Evolutionary conservation across 768 basidiomycete genomes (phyloP).

Genomic region (Boletus subcaerulescens): DNA sequence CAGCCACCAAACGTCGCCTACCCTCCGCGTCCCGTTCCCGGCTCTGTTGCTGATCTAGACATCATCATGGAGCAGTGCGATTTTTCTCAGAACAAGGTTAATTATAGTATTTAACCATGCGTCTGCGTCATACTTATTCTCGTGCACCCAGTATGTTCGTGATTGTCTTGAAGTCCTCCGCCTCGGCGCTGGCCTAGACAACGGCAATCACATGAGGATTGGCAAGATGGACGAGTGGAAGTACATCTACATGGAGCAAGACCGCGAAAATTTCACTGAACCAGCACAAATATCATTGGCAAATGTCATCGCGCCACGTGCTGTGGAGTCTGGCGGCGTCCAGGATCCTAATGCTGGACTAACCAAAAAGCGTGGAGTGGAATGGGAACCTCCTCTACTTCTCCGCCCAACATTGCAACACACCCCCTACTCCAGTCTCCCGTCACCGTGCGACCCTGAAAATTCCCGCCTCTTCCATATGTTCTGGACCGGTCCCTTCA

Average conservation of each 20-base stretch:
- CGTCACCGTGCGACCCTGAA: constrained; percentile 74
- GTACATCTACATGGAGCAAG: constrained; percentile 79
- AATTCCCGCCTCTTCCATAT: constrained; percentile 93
- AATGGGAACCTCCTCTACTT: constrained; percentile 54
- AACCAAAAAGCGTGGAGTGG: constrained; percentile 53
- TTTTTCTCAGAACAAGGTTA: constrained; percentile 75
- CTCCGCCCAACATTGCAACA: constrained; percentile 52
- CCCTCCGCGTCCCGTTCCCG: constrained; percentile 82
- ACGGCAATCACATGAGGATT: constrained; percentile 68
- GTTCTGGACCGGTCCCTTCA: constrained; percentile 99
- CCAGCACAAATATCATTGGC: constrained; percentile 31
- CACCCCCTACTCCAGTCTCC: constrained; percentile 53
- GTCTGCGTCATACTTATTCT: constrained; percentile 10
- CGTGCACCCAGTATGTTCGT: constrained; percentile 73
- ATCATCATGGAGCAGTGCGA: constrained; percentile 90
- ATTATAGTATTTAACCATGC: not conserved
- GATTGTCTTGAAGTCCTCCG: constrained; percentile 95
- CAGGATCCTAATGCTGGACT: constrained; percentile 54
- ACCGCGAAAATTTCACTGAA: constrained; percentile 39
- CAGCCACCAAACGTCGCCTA: constrained; percentile 67
- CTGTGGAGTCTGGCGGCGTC: constrained; percentile 27
- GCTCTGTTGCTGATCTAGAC: constrained; percentile 87
- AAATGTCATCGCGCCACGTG: constrained; percentile 31
- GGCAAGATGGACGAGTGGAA: constrained; percentile 81
- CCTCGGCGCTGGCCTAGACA: constrained; percentile 87